Evolutionary conservation across 192 early-diverging fungal genomes (phyloP).

Genomic region (Coemansia furcata): DNA sequence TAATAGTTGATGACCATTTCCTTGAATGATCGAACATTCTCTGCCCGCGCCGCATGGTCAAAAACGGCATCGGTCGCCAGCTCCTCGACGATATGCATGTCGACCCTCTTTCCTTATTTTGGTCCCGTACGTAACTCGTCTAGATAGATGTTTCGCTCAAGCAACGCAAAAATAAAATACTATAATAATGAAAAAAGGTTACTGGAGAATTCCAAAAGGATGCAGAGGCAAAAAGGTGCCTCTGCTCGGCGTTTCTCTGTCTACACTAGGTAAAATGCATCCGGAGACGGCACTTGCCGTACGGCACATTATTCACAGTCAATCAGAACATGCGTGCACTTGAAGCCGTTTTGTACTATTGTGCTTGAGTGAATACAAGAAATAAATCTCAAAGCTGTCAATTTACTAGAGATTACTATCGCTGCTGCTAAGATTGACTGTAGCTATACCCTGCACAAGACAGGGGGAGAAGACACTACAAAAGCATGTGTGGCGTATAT

Average conservation of each 20-base stretch:
- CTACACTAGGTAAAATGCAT: background rate
- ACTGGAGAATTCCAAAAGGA: background rate
- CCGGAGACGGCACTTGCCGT: background rate
- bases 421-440: conserved; percentile 1
- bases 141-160: background rate
- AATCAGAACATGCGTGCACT: conserved; percentile 2
- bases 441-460: conserved; percentile 2
- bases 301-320: conserved; percentile 4
- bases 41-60: conserved; percentile 15
- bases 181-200: background rate
- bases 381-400: conserved; percentile 1
- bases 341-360: background rate
- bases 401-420: background rate
- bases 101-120: background rate
- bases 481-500: background rate
- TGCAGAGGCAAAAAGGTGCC: background rate
- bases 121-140: background rate
- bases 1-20: conserved; percentile 51
- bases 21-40: conserved; percentile 36
- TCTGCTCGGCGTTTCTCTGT: background rate
- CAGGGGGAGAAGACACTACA: background rate
- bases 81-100: conserved; percentile 41
- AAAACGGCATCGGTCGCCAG: conserved; percentile 45
- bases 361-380: background rate
- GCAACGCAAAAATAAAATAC: background rate